Evolutionary conservation across 805 yeast species (phyloP), one percentile per base, ranked within the genome.

Genomic region (Sugiyamaella valdiviana): DNA sequence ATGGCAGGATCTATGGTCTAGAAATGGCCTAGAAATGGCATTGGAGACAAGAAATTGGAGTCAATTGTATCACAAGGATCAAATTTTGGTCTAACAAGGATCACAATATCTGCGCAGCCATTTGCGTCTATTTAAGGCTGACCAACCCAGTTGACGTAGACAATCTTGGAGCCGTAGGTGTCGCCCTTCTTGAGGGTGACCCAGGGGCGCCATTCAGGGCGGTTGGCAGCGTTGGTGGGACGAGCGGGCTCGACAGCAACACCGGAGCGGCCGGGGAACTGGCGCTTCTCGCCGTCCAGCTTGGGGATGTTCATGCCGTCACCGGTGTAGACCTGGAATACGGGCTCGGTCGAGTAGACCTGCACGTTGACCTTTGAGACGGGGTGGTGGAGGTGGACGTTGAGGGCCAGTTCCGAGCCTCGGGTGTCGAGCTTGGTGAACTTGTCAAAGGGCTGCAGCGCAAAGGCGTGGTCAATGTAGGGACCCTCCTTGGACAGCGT

Each of bases 241-340:
- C 86, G 68, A 22, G 77, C 72, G 29, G 84, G 80, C 63, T 82
- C 88, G 35, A 80, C 67, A 54, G 83, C 79, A 63, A 82, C 74
- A 2, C 85, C 86, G 46, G 74, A 62, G 55, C 69, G 73, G 46
- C 55, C 62, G 2, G 48, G 49, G 43, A 42, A 54, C 6, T 43
- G 56, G 53, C 61, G 62, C n/a, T 55, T 26, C 51, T 57, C 54
- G 17, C 62, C 68, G 3, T 36, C 51, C 10, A 56, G 42, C 16
- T 59, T 71, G 17, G 66, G 63, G 32, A 71, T 70, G 45, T 69
- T 56, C 39, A 75, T 69, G 46, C 68, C 67, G 56, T 76, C 80
- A 19, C 84, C 85, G 24, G 85, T 79, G 63, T 81, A 82, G 37
- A 82, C 67, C 62, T 80, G 85, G 69, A 77, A 79, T 2, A 79